phyloP scores from a whole-genome alignment of 306 rosid genomes.

The Bauhinia variegata region DNA sequence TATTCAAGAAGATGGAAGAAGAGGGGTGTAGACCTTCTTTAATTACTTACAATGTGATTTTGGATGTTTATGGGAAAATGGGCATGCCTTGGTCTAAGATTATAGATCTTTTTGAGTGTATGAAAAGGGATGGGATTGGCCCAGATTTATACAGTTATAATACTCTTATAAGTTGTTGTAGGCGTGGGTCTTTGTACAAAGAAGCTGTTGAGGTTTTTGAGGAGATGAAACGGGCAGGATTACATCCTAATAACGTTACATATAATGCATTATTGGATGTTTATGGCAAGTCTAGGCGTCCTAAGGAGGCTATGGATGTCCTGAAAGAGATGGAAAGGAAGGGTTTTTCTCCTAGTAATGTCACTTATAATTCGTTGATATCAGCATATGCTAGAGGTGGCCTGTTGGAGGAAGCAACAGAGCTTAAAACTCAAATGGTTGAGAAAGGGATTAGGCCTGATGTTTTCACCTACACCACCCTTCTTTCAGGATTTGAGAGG shows the following conservation, averaged over 20 bases:
- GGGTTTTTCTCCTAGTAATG: slow-evolving; percentile 63
- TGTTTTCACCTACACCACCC: slow-evolving; percentile 87
- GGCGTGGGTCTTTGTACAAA: slow-evolving; percentile 70
- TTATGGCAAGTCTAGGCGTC: slow-evolving; percentile 85
- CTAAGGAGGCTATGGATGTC: slow-evolving; percentile 77
- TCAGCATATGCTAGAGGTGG: slow-evolving; percentile 84
- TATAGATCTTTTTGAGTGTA: slow-evolving; percentile 49
- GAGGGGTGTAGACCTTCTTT: slow-evolving; percentile 77
- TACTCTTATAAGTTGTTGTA: slow-evolving; percentile 74
- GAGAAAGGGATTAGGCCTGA: slow-evolving; percentile 81
- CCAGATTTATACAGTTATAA: slow-evolving; percentile 89
- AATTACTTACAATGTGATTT: slow-evolving; percentile 72
- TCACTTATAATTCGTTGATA: slow-evolving; percentile 81
- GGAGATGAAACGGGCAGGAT: slow-evolving; percentile 63
- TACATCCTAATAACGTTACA: slow-evolving; percentile 75
- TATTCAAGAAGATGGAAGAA: slow-evolving; percentile 70
- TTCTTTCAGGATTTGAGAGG: slow-evolving; percentile 78
- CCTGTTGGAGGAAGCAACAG: slow-evolving; percentile 70
- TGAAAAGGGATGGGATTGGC: slow-evolving; percentile 61
- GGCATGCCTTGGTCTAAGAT: slow-evolving; percentile 86
- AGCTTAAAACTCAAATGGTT: slow-evolving; percentile 65
- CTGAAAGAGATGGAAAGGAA: slow-evolving; percentile 74
- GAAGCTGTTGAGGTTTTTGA: slow-evolving; percentile 70
- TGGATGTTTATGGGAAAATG: slow-evolving; percentile 90
- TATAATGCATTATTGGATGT: slow-evolving; percentile 86